A percentile compares a stretch with the other conserved stretches of the same genome.
These are phyloP conservation scores for Nemania diffusa DNA, from an alignment of 2,329 filamentous ascomycete species.

Conservation along the genomic window DNA sequence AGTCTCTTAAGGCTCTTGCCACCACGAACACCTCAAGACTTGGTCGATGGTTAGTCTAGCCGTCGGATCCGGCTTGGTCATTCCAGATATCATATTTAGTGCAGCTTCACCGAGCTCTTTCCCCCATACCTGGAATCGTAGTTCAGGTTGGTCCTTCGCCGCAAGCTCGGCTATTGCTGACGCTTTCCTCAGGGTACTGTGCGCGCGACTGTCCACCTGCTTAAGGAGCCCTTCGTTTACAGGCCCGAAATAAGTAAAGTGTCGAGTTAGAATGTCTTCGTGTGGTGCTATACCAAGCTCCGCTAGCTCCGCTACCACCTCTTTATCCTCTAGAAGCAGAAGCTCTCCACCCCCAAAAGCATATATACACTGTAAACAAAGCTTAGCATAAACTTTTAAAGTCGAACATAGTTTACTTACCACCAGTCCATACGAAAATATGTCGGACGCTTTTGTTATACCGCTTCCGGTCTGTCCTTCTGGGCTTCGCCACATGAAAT, in stretches of 20 bases:
- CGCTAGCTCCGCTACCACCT: constrained; percentile 16
- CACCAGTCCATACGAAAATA: constrained; percentile 51
- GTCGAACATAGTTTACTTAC: constrained; percentile 45
- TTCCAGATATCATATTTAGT: constrained; percentile 49
- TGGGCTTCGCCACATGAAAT: constrained; percentile 54
- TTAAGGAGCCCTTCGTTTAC: constrained; percentile 48
- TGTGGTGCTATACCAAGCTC: constrained; percentile 35
- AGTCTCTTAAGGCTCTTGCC: constrained; percentile 12
- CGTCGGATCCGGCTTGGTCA: constrained; percentile 48
- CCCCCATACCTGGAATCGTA: constrained; percentile 42
- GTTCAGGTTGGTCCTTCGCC: constrained; percentile 43
- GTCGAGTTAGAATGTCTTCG: constrained; percentile 49
- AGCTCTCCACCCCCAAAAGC: constrained; percentile 48
- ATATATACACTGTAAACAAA: constrained; percentile 52
- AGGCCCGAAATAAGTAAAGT: constrained; percentile 51
- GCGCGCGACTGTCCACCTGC: constrained; percentile 44
- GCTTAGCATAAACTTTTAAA: constrained; percentile 37
- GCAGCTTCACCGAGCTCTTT: constrained; percentile 10
- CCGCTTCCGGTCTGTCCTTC: constrained; percentile 51
- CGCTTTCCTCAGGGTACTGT: constrained; percentile 41
- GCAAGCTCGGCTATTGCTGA: background rate
- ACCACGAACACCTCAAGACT: constrained; percentile 45
- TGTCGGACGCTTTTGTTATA: constrained; percentile 50
- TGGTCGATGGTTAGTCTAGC: constrained; percentile 49
- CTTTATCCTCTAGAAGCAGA: constrained; percentile 32